Evolutionary conservation across 495 filamentous ascomycete genomes (phyloP).

Genomic region (Talaromyces ruber): DNA sequence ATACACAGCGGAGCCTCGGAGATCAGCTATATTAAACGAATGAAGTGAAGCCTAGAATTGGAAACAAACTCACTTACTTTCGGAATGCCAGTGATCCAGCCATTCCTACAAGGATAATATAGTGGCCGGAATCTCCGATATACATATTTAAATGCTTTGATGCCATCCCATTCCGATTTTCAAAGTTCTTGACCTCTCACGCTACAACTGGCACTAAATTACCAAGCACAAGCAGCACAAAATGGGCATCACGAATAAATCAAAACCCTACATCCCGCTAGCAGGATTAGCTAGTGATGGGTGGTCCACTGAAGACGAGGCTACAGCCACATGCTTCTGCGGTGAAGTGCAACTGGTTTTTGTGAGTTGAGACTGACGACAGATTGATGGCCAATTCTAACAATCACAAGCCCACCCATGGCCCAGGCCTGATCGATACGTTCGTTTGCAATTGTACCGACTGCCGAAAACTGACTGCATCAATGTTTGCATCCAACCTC

Average conservation of each 20-base stretch:
- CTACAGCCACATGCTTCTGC: slow-evolving; percentile 48
- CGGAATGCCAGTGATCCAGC: not conserved
- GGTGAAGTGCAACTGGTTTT: slow-evolving; percentile 46
- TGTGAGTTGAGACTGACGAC: slow-evolving; percentile 16
- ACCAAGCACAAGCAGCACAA: not conserved
- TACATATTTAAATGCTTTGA: not conserved
- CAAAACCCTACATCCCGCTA: slow-evolving; percentile 23
- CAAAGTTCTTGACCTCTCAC: not conserved
- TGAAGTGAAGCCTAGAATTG: not conserved
- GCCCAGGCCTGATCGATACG: slow-evolving; percentile 33
- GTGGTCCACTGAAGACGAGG: slow-evolving; percentile 29
- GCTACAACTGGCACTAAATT: not conserved
- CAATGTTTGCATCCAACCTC: slow-evolving; percentile 52
- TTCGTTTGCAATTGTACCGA: slow-evolving; percentile 51
- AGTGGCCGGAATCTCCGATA: not conserved
- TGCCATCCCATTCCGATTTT: not conserved
- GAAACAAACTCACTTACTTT: not conserved
- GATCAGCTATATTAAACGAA: not conserved
- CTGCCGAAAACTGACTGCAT: slow-evolving; percentile 51
- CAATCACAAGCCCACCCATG: slow-evolving; percentile 24
- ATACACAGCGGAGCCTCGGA: not conserved
- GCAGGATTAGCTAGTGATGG: slow-evolving; percentile 22
- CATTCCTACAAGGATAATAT: not conserved
- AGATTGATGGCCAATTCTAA: not conserved
- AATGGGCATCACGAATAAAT: not conserved